Conservation (phyloP, 2,329 filamentous ascomycete genomes). For the Dothistroma septosporum region DNA sequence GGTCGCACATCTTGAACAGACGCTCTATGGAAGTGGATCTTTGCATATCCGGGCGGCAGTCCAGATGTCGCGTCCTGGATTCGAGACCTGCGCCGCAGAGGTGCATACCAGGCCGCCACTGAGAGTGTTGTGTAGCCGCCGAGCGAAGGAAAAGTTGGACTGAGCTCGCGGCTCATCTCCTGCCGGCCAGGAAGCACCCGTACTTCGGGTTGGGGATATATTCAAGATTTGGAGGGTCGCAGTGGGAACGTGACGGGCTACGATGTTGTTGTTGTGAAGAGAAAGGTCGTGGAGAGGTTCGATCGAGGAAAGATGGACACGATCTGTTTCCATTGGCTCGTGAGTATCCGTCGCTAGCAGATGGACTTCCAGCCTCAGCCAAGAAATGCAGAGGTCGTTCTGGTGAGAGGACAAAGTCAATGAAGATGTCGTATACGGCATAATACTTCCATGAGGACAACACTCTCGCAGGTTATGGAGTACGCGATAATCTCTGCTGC, state of each 20-base stretch:
- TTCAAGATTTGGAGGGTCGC: no score
- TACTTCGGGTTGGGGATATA: neutral
- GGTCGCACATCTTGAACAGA: neutral
- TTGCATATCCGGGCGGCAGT: neutral
- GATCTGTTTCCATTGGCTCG: neutral
- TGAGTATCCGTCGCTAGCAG: neutral
- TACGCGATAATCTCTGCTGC: neutral
- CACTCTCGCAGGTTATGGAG: neutral
- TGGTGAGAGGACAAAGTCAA: slow-evolving; percentile 1
- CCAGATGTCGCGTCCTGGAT: neutral
- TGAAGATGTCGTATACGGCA: neutral
- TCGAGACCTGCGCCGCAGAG: slow-evolving; percentile 7
- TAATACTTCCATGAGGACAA: neutral
- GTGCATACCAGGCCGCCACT: slow-evolving; percentile 3
- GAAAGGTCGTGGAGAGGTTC: neutral
- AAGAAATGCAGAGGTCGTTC: neutral
- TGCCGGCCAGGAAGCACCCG: neutral
- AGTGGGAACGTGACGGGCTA: neutral
- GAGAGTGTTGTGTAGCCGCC: slow-evolving; percentile 7
- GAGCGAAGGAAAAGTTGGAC: neutral
- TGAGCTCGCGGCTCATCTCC: neutral
- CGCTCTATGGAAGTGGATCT: neutral
- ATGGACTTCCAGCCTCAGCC: neutral
- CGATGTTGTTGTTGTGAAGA: neutral
- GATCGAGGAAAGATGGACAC: neutral